Conservation (phyloP, 2,329 filamentous ascomycete species). For the Bipolaris zeicola region DNA sequence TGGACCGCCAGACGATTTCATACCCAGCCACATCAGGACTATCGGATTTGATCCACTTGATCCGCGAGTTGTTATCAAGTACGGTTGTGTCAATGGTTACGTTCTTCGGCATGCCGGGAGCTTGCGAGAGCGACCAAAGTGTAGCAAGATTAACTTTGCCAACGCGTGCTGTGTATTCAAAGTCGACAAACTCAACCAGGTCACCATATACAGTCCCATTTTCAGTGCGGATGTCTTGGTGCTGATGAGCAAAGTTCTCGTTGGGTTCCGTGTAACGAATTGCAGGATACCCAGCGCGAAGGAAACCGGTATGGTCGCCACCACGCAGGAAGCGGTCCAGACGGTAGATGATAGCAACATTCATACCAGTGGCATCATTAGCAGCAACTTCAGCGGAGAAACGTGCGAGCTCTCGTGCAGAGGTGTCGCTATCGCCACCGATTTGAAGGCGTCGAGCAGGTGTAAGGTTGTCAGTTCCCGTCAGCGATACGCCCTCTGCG, state of each 20-base stretch:
- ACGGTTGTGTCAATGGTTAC: conserved; percentile 56
- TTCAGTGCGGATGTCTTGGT: conserved; percentile 59
- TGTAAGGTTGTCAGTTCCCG: conserved; percentile 46
- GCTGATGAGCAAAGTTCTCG: conserved; percentile 64
- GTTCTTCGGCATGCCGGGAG: conserved; percentile 57
- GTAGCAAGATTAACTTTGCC: conserved; percentile 61
- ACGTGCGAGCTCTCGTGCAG: conserved; percentile 60
- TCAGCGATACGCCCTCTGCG: conserved; percentile 56
- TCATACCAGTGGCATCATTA: conserved; percentile 60
- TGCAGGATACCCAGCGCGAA: conserved; percentile 61
- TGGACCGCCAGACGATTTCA: conserved; percentile 63
- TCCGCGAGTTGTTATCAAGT: conserved; percentile 57
- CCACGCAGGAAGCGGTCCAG: conserved; percentile 62
- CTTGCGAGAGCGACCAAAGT: conserved; percentile 60
- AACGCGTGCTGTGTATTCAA: conserved; percentile 59
- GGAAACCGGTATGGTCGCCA: conserved; percentile 62
- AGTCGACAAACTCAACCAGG: conserved; percentile 63
- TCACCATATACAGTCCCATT: conserved; percentile 62
- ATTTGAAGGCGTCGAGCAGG: conserved; percentile 50
- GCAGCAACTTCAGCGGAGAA: conserved; percentile 62
- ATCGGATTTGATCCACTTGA: conserved; percentile 55
- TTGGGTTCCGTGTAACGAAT: conserved; percentile 64
- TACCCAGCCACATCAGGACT: conserved; percentile 54
- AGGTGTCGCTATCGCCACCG: conserved; percentile 60
- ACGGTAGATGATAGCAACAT: conserved; percentile 62